Percentiles rank a stretch among this genome's conserved stretches.
Conservation (phyloP, 306 rosid genomes). For the Pyrus betulifolia region DNA sequence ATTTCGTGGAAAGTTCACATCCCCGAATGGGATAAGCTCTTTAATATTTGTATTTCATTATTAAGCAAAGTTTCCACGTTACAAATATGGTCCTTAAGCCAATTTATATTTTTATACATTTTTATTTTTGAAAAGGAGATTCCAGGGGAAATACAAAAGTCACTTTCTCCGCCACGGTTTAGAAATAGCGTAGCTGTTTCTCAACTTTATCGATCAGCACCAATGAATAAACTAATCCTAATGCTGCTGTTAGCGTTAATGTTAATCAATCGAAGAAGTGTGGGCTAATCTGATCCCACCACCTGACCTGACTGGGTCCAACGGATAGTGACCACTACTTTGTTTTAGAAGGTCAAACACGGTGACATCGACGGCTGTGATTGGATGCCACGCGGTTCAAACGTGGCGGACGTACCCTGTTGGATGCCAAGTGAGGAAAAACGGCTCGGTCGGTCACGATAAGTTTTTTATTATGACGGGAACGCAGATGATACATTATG, state of each 20-base stretch:
- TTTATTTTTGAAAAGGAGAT: neutral
- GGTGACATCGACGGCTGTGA: neutral
- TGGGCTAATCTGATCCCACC: neutral
- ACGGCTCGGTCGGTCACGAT: neutral
- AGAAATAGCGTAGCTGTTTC: neutral
- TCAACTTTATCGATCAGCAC: neutral
- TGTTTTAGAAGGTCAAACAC: conserved; percentile 2
- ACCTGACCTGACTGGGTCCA: neutral
- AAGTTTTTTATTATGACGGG: fast-evolving
- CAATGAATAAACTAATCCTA: neutral
- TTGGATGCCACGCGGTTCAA: neutral
- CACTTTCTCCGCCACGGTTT: neutral
- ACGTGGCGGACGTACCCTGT: conserved; percentile 4
- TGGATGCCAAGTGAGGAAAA: neutral
- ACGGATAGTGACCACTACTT: neutral
- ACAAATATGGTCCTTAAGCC: too few relatives aligned
- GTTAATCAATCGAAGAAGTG: neutral
- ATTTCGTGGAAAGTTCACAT: too few relatives aligned
- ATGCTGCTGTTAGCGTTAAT: neutral
- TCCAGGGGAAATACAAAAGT: neutral
- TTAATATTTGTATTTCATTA: too few relatives aligned
- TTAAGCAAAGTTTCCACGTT: too few relatives aligned
- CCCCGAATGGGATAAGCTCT: too few relatives aligned
- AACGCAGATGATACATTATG: fast-evolving
- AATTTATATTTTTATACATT: too few relatives aligned